Evolutionary conservation across 495 filamentous ascomycete genomes (phyloP).

Genomic region (Jackrogersella multiformis): DNA sequence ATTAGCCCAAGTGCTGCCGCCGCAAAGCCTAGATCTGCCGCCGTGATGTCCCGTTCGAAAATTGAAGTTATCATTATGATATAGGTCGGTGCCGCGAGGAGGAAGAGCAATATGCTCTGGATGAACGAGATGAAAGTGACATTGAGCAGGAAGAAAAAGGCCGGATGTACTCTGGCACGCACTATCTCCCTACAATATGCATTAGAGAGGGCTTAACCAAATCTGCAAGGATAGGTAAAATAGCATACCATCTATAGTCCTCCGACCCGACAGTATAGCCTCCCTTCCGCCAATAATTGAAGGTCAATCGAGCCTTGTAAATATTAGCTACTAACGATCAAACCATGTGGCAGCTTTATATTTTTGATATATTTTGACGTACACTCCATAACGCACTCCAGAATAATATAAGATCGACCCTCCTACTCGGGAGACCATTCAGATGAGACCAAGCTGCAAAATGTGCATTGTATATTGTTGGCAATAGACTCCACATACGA

Average conservation of each 20-base stretch:
- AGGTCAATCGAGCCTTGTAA: conserved; percentile 72
- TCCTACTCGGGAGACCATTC: conserved; percentile 72
- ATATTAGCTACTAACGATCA: conserved; percentile 11
- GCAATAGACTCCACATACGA: conserved; percentile 87
- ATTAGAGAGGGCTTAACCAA: conserved; percentile 14
- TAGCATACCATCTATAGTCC: conserved; percentile 85
- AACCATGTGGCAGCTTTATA: neutral
- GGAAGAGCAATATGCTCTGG: conserved; percentile 83
- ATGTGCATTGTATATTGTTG: conserved; percentile 88
- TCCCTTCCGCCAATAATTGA: conserved; percentile 97
- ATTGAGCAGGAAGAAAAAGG: conserved; percentile 84
- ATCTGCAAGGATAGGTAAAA: neutral
- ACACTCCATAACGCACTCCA: conserved; percentile 85
- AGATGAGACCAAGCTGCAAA: conserved; percentile 82
- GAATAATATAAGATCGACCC: conserved; percentile 76
- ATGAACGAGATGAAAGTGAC: conserved; percentile 83
- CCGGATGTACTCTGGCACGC: conserved; percentile 51
- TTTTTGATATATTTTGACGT: conserved; percentile 49
- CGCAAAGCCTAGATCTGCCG: conserved; percentile 74
- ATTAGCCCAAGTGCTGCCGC: conserved; percentile 74
- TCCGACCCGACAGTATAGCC: conserved; percentile 88
- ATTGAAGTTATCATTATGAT: conserved; percentile 68
- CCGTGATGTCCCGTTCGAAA: conserved; percentile 55
- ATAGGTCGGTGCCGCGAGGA: conserved; percentile 84
- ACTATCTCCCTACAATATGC: conserved; percentile 54